Conservation (phyloP, 2,329 filamentous ascomycete genomes). For the Sporothrix pallida region DNA sequence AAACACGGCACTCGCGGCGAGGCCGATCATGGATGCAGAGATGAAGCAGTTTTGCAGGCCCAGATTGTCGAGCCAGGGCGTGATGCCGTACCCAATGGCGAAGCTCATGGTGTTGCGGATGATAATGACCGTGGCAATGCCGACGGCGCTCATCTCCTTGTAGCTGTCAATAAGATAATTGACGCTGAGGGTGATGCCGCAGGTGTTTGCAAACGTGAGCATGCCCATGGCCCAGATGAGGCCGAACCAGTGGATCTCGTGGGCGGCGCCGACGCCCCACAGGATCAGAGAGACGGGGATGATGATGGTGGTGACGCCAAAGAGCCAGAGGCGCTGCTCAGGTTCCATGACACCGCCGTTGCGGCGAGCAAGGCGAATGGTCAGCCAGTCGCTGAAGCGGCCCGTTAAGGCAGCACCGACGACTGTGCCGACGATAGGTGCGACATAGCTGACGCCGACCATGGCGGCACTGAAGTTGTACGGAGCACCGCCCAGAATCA, state of each 20-base stretch:
- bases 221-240: conserved; percentile 50
- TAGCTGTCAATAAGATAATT: conserved; percentile 52
- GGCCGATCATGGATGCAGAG: conserved; percentile 18
- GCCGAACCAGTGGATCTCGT: conserved; percentile 51
- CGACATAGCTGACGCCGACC: conserved; percentile 39
- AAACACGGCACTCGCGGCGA: conserved; percentile 25
- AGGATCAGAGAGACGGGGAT: conserved; percentile 49
- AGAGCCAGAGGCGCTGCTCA: conserved; percentile 43
- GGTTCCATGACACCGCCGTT: conserved; percentile 49
- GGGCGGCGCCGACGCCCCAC: conserved; percentile 56
- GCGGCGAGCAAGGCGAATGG: conserved; percentile 46
- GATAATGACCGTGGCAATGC: conserved; percentile 40
- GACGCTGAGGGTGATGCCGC: conserved; percentile 49
- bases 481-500: conserved; percentile 38
- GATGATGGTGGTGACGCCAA: conserved; percentile 39
- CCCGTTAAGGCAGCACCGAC: conserved; percentile 39
- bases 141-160: conserved; percentile 42
- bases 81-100: conserved; percentile 45
- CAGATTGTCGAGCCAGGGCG: conserved; percentile 42
- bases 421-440: conserved; percentile 39
- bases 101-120: conserved; percentile 43
- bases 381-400: conserved; percentile 37
- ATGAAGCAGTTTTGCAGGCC: conserved; percentile 37
- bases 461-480: conserved; percentile 39
- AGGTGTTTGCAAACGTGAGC: conserved; percentile 48